phyloP scores from a whole-genome alignment of 129 eudicot genomes.

The Artemisia tridentata region DNA sequence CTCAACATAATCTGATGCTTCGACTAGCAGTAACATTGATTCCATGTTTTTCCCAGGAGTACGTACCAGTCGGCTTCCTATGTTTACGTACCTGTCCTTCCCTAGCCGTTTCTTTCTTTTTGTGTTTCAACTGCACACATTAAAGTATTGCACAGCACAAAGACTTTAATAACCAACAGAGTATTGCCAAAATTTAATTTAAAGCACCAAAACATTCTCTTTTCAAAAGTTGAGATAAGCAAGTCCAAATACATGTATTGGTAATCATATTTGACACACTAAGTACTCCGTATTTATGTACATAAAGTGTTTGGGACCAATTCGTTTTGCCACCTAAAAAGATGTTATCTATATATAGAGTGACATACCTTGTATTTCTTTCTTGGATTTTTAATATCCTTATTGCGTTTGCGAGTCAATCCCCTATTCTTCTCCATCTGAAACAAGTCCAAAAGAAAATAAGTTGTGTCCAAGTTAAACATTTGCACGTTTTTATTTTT shows the following conservation, averaged over 20 bases:
- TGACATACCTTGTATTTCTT: constrained; percentile 73
- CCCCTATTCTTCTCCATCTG: constrained; percentile 96
- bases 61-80: constrained; percentile 49
- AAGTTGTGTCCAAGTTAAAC: neutral
- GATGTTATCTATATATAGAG: neutral
- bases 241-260: neutral
- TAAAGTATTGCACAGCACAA: neutral
- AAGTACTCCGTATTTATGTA: neutral
- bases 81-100: constrained; percentile 67
- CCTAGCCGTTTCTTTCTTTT: constrained; percentile 50
- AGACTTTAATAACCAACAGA: neutral
- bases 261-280: neutral
- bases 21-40: constrained; percentile 59
- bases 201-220: neutral
- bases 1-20: constrained; percentile 55
- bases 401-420: constrained; percentile 76
- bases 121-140: constrained; percentile 54
- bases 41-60: constrained; percentile 81
- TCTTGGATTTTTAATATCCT: constrained; percentile 71
- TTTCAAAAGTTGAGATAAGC: neutral
- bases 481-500: too few relatives aligned
- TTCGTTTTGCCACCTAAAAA: neutral
- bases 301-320: neutral
- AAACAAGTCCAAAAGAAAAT: constrained; percentile 1
- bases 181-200: constrained; percentile 2